Evolutionary conservation across 2,329 filamentous ascomycete genomes (phyloP), one percentile per base, ranked within the genome.

Genomic region (Diaporthe nobilis): DNA sequence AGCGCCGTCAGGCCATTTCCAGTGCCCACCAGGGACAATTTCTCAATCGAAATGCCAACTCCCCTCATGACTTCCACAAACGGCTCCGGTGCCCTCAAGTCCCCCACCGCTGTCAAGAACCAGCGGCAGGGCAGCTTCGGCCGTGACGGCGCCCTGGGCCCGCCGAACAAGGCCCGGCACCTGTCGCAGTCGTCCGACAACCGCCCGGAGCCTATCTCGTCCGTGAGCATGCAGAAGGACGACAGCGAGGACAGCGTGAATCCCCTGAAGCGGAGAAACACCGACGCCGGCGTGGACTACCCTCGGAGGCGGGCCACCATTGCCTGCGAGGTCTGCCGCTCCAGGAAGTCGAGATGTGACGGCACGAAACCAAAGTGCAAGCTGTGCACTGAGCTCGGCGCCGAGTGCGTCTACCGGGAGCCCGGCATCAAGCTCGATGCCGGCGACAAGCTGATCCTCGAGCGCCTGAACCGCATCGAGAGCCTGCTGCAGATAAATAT

Each of bases 361-460:
- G 94, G 94, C 72, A 93, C 90, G 13, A 92, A 94, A 79, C 94
- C 94, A 60, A 96, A 95, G 84, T 97, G 94, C 86, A 94, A 95
- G 83, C 91, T 97, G 49, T 97, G 94, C 85, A 92, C 93, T 13
- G 94, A 73, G 61, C 57, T 53, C 70, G 94, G 94, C 73, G 94
- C 94, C 60, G 94, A 96, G 78, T 97, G 94, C 83, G 90, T 96
- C 78, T 97, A 97, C 83, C 91, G 94, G 78, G 94, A 97, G 82
- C 94, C 94, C 9, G 94, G 94, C 3, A 94, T 96, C 86, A 97
- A 97, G 85, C 90, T 97, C 13, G 94, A 97, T 82, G 94, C 94
- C 49, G 94, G 94, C 78, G 94, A 96, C 86, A 96, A 96, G 85
- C 87, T 97, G 74, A 97, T 97, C 77, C 86, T 97, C 51, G 94